Evolutionary conservation across 176 grass and related monocot genomes (phyloP).

Genomic region (Otatea glauca): DNA sequence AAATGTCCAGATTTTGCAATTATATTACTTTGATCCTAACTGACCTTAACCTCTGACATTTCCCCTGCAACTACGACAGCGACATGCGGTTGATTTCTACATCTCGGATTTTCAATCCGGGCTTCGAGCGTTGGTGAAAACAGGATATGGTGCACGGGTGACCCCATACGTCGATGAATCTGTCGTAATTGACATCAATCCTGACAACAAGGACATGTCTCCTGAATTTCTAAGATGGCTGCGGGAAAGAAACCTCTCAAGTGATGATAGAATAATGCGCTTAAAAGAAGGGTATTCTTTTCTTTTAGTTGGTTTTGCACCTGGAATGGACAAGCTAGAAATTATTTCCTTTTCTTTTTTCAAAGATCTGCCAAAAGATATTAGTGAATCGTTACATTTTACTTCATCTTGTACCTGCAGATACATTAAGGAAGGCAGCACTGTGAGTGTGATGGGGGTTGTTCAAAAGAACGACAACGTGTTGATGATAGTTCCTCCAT

Average conservation of each 20-base stretch:
- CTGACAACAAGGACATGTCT: constrained; percentile 88
- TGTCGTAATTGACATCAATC: constrained; percentile 78
- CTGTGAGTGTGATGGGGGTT: constrained; percentile 97
- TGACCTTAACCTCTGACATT: constrained; percentile 19
- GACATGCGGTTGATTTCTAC: constrained; percentile 94
- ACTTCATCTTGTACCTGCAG: constrained; percentile 48
- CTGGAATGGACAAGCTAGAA: constrained; percentile 26
- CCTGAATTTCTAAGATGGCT: constrained; percentile 95
- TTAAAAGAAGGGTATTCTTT: constrained; percentile 96
- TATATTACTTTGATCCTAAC: constrained; percentile 8
- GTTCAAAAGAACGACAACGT: constrained; percentile 91
- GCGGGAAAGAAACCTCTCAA: constrained; percentile 80
- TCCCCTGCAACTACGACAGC: constrained; percentile 49
- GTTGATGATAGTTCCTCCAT: constrained; percentile 84
- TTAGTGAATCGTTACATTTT: constrained; percentile 1
- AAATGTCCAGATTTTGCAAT: not conserved
- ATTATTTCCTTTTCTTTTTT: not conserved
- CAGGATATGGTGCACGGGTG: constrained; percentile 74
- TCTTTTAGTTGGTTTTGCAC: constrained; percentile 19
- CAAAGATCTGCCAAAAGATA: not conserved
- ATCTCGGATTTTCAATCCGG: constrained; percentile 99
- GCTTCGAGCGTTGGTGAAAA: constrained; percentile 91
- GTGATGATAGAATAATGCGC: constrained; percentile 80
- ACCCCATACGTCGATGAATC: constrained; percentile 90
- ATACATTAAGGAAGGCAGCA: constrained; percentile 97